Conservation (phyloP, 768 basidiomycete species). For the Bullera alba region DNA sequence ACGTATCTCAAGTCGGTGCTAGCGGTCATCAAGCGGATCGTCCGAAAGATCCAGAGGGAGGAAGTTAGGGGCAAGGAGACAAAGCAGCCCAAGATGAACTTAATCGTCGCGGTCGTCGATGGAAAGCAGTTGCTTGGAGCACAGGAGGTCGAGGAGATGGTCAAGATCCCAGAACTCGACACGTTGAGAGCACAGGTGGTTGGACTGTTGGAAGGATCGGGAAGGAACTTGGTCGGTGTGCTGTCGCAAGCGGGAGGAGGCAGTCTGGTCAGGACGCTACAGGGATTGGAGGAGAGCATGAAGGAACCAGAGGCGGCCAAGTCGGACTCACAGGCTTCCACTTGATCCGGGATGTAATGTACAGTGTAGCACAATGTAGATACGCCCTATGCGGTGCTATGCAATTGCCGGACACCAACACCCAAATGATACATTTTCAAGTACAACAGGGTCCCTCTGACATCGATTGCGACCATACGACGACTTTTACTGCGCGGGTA, state of each 20-base stretch:
- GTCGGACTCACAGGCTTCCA: too few species aligned
- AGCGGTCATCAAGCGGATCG: conserved; percentile 11
- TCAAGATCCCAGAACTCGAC: conserved; percentile 69
- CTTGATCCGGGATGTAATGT: too few species aligned
- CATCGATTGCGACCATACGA: too few species aligned
- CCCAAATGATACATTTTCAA: neutral
- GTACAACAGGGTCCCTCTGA: too few species aligned
- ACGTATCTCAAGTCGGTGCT: conserved; percentile 32
- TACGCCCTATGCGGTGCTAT: too few species aligned
- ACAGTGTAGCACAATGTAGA: neutral
- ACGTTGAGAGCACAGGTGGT: conserved; percentile 74
- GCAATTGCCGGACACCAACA: too few species aligned
- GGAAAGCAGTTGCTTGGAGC: conserved; percentile 59
- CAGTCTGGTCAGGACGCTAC: conserved; percentile 62
- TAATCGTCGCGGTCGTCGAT: conserved; percentile 76
- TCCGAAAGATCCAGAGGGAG: conserved; percentile 13
- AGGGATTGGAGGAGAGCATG: conserved; percentile 64
- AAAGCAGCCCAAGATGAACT: conserved; percentile 48
- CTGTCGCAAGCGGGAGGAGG: conserved; percentile 65
- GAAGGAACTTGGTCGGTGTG: conserved; percentile 64
- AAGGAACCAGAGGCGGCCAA: conserved; percentile 49
- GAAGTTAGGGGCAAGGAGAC: neutral
- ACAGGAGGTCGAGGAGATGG: conserved; percentile 57
- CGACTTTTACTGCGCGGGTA: conserved; percentile 1
- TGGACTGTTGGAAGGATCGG: conserved; percentile 70